These are phyloP conservation scores for Pythium dissimile DNA, from an alignment of 352 stramenopile genomes.

Conservation along the genomic window DNA sequence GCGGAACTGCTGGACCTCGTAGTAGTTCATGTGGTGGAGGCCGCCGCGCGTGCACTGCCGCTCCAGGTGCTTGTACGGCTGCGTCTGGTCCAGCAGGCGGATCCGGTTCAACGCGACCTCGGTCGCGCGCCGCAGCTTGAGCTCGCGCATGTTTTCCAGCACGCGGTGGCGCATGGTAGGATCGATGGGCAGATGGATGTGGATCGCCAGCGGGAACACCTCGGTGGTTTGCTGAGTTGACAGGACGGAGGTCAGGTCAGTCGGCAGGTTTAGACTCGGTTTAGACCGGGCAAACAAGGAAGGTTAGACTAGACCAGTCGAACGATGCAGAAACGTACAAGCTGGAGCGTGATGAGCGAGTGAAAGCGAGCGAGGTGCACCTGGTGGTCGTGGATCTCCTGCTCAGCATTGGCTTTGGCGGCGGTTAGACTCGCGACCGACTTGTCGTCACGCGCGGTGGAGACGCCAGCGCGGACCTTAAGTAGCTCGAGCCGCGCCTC, in stretches of 20 bases:
- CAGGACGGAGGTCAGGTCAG: no score
- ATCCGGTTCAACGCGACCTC: conserved; percentile 5
- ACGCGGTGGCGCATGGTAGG: neutral
- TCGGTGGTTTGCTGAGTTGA: conserved; percentile 10
- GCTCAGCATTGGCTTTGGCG: neutral
- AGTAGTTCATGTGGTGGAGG: conserved; percentile 7
- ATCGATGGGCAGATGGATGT: conserved; percentile 10
- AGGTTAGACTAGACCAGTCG: no score
- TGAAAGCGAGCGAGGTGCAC: conserved; percentile 3
- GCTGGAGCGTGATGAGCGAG: conserved; percentile 8
- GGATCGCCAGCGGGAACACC: conserved; percentile 4
- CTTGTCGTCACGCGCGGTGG: conserved; percentile 5
- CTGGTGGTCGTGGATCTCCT: conserved; percentile 9
- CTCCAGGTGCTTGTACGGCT: conserved; percentile 19
- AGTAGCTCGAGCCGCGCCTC: conserved; percentile 14
- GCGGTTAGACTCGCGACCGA: conserved; percentile 9
- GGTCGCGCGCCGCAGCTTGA: conserved; percentile 8
- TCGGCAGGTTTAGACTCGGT: no score
- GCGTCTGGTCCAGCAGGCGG: neutral
- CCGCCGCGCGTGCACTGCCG: neutral
- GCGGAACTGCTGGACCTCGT: conserved; percentile 41
- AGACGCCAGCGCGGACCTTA: conserved; percentile 10
- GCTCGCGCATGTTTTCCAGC: conserved; percentile 5
- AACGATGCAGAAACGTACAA: neutral
- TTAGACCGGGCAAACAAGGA: no score